These are phyloP conservation scores for Microthlaspi erraticum DNA, from an alignment of 345 rosid genomes.

Conservation along the genomic window DNA sequence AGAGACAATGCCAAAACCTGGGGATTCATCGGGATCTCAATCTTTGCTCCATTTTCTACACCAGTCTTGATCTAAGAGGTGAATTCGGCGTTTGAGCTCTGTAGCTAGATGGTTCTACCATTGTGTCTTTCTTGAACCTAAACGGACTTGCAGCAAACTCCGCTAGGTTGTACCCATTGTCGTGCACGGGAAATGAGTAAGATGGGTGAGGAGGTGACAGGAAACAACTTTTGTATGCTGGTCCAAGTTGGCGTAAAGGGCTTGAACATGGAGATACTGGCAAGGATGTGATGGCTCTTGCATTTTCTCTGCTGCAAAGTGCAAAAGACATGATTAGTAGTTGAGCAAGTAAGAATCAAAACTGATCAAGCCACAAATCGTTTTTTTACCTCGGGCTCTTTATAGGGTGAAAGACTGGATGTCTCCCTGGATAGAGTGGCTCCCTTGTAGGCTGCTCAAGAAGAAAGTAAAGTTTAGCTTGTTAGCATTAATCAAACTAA, in stretches of 20 bases:
- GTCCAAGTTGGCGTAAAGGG: conserved; percentile 71
- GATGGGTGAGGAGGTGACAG: conserved; percentile 88
- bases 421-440: conserved; percentile 60
- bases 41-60: conserved; percentile 40
- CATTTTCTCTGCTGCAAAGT: conserved; percentile 64
- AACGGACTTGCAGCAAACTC: conserved; percentile 59
- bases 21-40: conserved; percentile 18
- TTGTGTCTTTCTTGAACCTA: conserved; percentile 54
- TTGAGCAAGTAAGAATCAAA: conserved; percentile 14
- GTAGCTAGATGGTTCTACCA: conserved; percentile 51
- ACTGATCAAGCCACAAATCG: conserved; percentile 22
- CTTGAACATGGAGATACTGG: conserved; percentile 95
- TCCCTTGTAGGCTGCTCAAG: conserved; percentile 74
- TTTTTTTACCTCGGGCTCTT: conserved; percentile 67
- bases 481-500: conserved; percentile 5
- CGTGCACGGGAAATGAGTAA: conserved; percentile 55
- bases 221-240: conserved; percentile 67
- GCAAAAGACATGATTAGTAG: conserved; percentile 8
- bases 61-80: conserved; percentile 62
- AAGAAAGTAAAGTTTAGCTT: conserved; percentile 25
- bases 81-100: conserved; percentile 56
- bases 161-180: conserved; percentile 52
- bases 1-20: conserved; percentile 14
- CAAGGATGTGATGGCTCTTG: conserved; percentile 71
- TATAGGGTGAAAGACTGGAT: conserved; percentile 47